phyloP scores from a whole-genome alignment of 768 basidiomycete genomes.

The Panaeolus papilionaceus region DNA sequence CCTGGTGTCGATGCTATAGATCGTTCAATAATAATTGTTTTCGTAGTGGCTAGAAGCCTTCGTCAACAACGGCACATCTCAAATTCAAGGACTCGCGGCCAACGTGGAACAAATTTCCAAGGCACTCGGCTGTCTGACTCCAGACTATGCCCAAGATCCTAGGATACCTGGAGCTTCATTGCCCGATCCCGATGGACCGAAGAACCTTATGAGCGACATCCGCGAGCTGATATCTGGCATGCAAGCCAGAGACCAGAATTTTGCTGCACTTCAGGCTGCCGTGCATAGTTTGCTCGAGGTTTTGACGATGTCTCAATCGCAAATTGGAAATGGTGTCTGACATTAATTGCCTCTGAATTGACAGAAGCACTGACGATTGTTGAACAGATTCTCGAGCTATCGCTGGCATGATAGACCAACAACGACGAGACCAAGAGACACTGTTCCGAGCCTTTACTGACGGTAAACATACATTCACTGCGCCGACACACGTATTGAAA shows the following conservation, averaged over 20 bases:
- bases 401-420: conserved; percentile 67
- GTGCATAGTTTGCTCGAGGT: conserved; percentile 43
- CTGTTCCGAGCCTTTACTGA: conserved; percentile 69
- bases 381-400: conserved; percentile 60
- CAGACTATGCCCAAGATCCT: background rate
- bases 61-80: conserved; percentile 76
- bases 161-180: background rate
- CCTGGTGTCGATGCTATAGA: too few species aligned
- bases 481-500: background rate
- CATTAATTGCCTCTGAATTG: background rate
- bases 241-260: conserved; percentile 42
- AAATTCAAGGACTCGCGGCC: conserved; percentile 66
- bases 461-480: conserved; percentile 43
- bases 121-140: conserved; percentile 47
- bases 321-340: conserved; percentile 30
- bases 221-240: conserved; percentile 40
- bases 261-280: conserved; percentile 44
- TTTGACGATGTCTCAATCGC: conserved; percentile 31
- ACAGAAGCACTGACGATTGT: background rate
- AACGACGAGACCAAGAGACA: conserved; percentile 74
- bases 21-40: background rate
- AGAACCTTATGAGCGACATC: conserved; percentile 42
- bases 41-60: conserved; percentile 86
- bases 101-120: conserved; percentile 66
- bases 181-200: conserved; percentile 12